Conservation (phyloP, 371 early-diverging fungal genomes). For the Mortierella sp. region DNA sequence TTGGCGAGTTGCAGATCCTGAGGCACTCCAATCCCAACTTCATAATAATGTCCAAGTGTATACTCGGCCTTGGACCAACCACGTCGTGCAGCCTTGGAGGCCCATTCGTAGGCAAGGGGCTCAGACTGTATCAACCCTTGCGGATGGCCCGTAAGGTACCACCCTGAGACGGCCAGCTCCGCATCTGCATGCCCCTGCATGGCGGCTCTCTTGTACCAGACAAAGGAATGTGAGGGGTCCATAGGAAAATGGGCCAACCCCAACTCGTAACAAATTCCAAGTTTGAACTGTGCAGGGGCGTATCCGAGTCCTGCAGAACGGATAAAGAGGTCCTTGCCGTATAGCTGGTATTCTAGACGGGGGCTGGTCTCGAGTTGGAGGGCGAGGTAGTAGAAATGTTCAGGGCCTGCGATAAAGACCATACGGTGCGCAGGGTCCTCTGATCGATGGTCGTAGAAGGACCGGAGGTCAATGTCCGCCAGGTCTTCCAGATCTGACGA, state of each 20-base stretch:
- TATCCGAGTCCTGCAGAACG: constrained; percentile 72
- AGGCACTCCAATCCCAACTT: constrained; percentile 89
- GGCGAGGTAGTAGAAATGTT: constrained; percentile 53
- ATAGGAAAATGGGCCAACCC: constrained; percentile 71
- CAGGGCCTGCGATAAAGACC: constrained; percentile 44
- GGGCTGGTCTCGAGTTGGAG: constrained; percentile 54
- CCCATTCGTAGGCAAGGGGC: constrained; percentile 92
- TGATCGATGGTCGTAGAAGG: constrained; percentile 33
- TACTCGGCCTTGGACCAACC: constrained; percentile 94
- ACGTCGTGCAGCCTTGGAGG: constrained; percentile 85
- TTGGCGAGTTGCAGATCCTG: constrained; percentile 77
- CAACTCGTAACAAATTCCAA: constrained; percentile 90
- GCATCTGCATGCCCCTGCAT: constrained; percentile 94
- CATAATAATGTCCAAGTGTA: constrained; percentile 94
- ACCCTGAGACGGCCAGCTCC: constrained; percentile 93
- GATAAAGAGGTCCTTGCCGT: constrained; percentile 59
- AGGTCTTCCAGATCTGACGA: neutral
- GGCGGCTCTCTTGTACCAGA: constrained; percentile 89
- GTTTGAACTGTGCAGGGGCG: constrained; percentile 79
- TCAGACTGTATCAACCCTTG: constrained; percentile 82
- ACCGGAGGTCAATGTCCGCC: constrained; percentile 28
- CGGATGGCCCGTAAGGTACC: constrained; percentile 95
- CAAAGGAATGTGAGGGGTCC: constrained; percentile 82
- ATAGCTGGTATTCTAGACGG: constrained; percentile 31
- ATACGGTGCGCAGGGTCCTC: constrained; percentile 38